Evolutionary conservation across 176 grass and related monocot genomes (phyloP).

Genomic region (Hyparrhenia diplandra): DNA sequence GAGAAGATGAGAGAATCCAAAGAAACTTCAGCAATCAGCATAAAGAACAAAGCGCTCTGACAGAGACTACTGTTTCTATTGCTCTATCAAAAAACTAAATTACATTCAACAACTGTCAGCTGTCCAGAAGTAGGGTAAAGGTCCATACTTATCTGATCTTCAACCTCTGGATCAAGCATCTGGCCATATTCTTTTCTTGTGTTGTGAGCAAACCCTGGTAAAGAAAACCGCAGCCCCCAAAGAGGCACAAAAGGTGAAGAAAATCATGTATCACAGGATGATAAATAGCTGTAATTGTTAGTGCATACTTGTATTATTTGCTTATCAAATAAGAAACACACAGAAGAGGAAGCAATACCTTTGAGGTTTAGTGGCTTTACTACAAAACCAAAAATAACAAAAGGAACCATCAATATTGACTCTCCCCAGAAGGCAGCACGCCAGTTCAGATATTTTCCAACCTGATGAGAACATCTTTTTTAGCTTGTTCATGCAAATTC

Average conservation of each 20-base stretch:
- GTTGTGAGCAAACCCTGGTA: slow-evolving; percentile 43
- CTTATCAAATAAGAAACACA: not conserved
- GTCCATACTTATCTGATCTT: slow-evolving; percentile 39
- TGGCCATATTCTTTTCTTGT: slow-evolving; percentile 32
- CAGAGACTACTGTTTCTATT: not conserved
- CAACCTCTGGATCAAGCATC: slow-evolving; percentile 28
- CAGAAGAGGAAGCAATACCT: slow-evolving; percentile 46
- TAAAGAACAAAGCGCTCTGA: not conserved
- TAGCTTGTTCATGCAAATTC: not conserved
- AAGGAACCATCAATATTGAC: slow-evolving; percentile 96
- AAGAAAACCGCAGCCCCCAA: not conserved
- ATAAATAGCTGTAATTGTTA: not conserved
- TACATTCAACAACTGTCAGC: not conserved
- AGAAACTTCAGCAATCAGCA: not conserved
- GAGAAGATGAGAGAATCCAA: not conserved
- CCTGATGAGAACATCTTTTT: slow-evolving; percentile 41
- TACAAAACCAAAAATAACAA: slow-evolving; percentile 93
- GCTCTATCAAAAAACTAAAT: not conserved
- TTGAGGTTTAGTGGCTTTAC: slow-evolving; percentile 93
- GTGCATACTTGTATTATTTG: not conserved
- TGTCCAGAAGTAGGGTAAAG: slow-evolving; percentile 1
- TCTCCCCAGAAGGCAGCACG: slow-evolving; percentile 97
- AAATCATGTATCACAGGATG: not conserved
- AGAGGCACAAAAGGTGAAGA: not conserved
- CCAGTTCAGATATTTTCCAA: slow-evolving; percentile 71